A percentile compares a stretch with the other conserved stretches of the same genome.
phyloP scores from a whole-genome alignment of 2,329 filamentous ascomycete species.

The Alternaria gaisen region DNA sequence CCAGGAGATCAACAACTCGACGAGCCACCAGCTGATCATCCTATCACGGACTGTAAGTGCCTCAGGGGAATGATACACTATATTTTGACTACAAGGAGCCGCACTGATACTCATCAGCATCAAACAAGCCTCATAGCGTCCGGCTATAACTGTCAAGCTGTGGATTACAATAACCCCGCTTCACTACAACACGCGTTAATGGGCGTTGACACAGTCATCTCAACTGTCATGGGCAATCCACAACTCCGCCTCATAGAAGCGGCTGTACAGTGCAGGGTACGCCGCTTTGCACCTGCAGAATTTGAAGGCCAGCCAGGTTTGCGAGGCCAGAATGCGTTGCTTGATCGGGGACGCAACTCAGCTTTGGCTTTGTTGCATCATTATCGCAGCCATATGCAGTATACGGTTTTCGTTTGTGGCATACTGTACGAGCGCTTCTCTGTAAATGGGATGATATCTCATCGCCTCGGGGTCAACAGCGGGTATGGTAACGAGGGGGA shows the following conservation, averaged over 20 bases:
- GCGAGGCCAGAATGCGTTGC: conserved; percentile 64
- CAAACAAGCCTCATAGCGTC: conserved; percentile 64
- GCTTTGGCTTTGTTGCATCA: conserved; percentile 66
- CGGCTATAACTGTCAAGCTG: conserved; percentile 71
- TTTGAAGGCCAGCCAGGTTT: conserved; percentile 72
- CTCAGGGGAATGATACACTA: background rate
- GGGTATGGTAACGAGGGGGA: conserved; percentile 66
- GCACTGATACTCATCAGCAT: conserved; percentile 52
- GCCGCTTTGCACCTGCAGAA: conserved; percentile 76
- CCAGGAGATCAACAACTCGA: conserved; percentile 67
- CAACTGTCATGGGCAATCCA: conserved; percentile 71
- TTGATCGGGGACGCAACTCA: conserved; percentile 68
- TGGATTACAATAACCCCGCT: conserved; percentile 70
- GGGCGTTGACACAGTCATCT: conserved; percentile 78
- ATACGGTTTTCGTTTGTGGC: conserved; percentile 76
- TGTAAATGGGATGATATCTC: conserved; percentile 68
- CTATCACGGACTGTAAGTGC: conserved; percentile 69
- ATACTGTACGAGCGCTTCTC: conserved; percentile 80
- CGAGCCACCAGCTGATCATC: conserved; percentile 74
- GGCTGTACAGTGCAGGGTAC: conserved; percentile 70
- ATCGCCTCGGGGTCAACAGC: conserved; percentile 67
- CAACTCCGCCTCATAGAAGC: conserved; percentile 78
- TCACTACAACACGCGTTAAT: conserved; percentile 71
- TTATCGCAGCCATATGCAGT: conserved; percentile 67
- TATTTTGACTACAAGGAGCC: background rate